These are phyloP conservation scores for Heritiera littoralis DNA, from an alignment of 345 rosid species.

Conservation along the genomic window DNA sequence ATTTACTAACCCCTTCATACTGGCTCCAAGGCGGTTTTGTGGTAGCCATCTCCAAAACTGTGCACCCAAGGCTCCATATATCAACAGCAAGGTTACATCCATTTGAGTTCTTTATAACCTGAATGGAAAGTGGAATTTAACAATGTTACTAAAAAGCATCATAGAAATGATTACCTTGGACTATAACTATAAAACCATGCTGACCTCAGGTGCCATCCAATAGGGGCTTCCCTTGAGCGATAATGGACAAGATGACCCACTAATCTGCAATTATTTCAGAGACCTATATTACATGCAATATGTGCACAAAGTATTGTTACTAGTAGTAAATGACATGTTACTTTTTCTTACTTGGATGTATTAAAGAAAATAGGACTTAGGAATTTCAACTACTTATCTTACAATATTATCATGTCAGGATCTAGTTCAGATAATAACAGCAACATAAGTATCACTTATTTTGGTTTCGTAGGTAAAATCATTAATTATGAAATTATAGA, in stretches of 20 bases:
- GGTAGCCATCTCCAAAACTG: constrained; percentile 84
- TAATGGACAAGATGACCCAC: constrained; percentile 67
- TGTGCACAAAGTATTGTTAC: not conserved
- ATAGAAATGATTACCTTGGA: not conserved
- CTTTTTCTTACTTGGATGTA: constrained; percentile 4
- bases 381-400: not conserved
- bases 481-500: not conserved
- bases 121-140: constrained; percentile 18
- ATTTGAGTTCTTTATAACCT: constrained; percentile 68
- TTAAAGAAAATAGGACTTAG: not conserved
- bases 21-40: constrained; percentile 88
- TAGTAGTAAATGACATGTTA: not conserved
- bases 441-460: constrained; percentile 3
- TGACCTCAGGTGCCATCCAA: constrained; percentile 93
- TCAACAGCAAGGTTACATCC: constrained; percentile 78
- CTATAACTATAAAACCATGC: constrained; percentile 14
- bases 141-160: constrained; percentile 15
- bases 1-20: constrained; percentile 70
- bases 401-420: not conserved
- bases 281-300: constrained; percentile 11
- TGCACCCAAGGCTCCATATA: constrained; percentile 91
- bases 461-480: not conserved
- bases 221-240: constrained; percentile 84
- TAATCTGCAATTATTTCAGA: constrained; percentile 52
- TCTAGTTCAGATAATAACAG: not conserved